phyloP scores from a whole-genome alignment of 176 grass and related monocot genomes.

The Coix lacrymajobi region DNA sequence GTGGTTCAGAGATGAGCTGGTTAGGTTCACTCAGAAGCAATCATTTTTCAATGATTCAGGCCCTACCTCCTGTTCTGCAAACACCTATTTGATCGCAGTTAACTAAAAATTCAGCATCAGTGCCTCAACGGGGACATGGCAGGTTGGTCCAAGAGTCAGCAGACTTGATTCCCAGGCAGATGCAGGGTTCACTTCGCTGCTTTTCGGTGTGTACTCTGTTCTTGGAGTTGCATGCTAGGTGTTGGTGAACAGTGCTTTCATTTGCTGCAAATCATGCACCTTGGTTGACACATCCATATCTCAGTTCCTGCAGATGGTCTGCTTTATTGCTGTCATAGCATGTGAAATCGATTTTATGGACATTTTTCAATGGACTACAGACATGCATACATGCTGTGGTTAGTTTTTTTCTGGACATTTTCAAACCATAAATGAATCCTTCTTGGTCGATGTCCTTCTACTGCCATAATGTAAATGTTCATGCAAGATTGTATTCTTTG shows the following conservation, averaged over 20 bases:
- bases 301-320: constrained; percentile 3
- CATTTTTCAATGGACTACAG: not conserved
- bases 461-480: not conserved
- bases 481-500: not conserved
- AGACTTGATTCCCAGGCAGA: not conserved
- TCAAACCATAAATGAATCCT: not conserved
- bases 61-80: not conserved
- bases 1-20: not conserved
- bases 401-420: not conserved
- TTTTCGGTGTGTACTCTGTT: constrained; percentile 11
- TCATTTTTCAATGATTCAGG: not conserved
- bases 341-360: not conserved
- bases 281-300: constrained; percentile 7
- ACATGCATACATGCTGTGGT: not conserved
- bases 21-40: not conserved
- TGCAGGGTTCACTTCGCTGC: constrained; percentile 2
- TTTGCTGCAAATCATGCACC: constrained; percentile 16
- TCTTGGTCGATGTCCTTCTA: not conserved
- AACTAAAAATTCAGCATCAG: not conserved
- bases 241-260: not conserved
- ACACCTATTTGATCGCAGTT: not conserved
- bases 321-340: constrained; percentile 1
- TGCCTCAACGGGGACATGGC: not conserved
- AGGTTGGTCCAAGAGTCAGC: not conserved
- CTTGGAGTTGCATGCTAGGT: constrained; percentile 8